Evolutionary conservation across 2,329 filamentous ascomycete species (phyloP).

Genomic region (Cyphellophora europaea): DNA sequence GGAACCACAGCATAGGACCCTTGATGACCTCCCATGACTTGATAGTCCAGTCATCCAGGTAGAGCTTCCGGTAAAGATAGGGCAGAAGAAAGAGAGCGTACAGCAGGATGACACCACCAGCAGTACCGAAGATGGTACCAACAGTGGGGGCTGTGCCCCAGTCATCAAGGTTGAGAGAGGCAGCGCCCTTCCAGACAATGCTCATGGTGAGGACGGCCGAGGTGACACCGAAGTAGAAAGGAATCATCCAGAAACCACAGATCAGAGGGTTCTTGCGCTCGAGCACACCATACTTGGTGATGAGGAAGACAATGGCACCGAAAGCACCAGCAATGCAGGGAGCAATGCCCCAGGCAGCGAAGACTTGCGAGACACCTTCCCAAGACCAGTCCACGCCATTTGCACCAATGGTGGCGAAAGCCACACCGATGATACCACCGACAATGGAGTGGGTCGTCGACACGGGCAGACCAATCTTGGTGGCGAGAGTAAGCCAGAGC

Average conservation of each 20-base stretch:
- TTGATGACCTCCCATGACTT: constrained; percentile 6
- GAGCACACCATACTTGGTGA: constrained; percentile 63
- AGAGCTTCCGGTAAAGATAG: constrained; percentile 6
- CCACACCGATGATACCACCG: constrained; percentile 58
- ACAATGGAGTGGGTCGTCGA: constrained; percentile 64
- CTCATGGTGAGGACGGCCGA: constrained; percentile 8
- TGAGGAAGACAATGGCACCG: constrained; percentile 57
- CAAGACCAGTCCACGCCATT: constrained; percentile 57
- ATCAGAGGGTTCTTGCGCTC: constrained; percentile 53
- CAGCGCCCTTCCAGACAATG: constrained; percentile 13
- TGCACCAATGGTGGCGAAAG: constrained; percentile 56
- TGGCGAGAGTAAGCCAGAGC: constrained; percentile 71
- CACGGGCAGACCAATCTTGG: constrained; percentile 60
- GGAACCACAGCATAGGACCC: constrained; percentile 6
- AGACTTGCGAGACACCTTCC: constrained; percentile 62
- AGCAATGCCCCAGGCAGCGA: constrained; percentile 61
- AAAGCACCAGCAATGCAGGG: constrained; percentile 57
- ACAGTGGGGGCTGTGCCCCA: constrained; percentile 2
- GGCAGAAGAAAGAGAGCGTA: constrained; percentile 10
- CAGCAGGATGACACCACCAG: constrained; percentile 5
- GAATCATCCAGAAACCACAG: constrained; percentile 6
- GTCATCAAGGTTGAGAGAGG: constrained; percentile 2
- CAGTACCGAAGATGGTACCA: constrained; percentile 5
- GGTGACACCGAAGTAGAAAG: constrained; percentile 12
- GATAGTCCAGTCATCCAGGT: constrained; percentile 8